Base-by-base conservation (phyloP, 352 stramenopile genomes). In the Globisporangium camurandrum region DNA sequence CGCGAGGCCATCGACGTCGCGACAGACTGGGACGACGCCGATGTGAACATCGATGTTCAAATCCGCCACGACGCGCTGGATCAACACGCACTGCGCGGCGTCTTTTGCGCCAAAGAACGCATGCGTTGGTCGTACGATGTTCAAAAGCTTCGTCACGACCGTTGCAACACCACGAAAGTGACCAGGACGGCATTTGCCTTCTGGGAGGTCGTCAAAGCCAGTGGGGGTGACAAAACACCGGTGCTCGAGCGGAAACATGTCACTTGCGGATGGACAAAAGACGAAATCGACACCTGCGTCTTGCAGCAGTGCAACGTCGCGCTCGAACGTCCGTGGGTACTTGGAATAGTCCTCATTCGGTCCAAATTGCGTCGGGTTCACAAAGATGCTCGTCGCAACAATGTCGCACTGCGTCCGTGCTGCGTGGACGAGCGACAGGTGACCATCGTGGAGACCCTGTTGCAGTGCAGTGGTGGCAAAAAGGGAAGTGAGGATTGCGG, bases 71-170 rank as follows among this genome's bases (percentile, higher is more conserved):
- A 99, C 86, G 20, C 94, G 76, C 58, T 95, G 84, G 57, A 98
- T 95, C 5, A 98, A 71, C 57, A 97, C 87, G 49, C 93, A 98
- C 67, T 99, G 97, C 4, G 96, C 88, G 4, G 95, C 96, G 71
- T 99, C 97, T 66, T 99, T 99, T 65, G 99, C 96, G 16, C 97
- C 97, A 71, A 99, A 99, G 68, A 98, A 99, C 17, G 95, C 95
- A 60, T 95, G 84, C 16, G 86, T 97, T 11, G 97, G 97, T 54
- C 88, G 72, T 40, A 99, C 93, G 56, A 99, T 95, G 74, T 99
- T 99, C 65, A 99, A 98, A 17, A 99, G 76, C 75, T 99, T 99
- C 41, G 93, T 95, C 3, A 99, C 96, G 51, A 99, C 84, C 0
- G 96, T 99, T 24, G 95, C 93, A n/a, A 99, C 97, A 54, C 97